Base-by-base conservation (phyloP, 495 filamentous ascomycete species). In the Acidiella bohemica region DNA sequence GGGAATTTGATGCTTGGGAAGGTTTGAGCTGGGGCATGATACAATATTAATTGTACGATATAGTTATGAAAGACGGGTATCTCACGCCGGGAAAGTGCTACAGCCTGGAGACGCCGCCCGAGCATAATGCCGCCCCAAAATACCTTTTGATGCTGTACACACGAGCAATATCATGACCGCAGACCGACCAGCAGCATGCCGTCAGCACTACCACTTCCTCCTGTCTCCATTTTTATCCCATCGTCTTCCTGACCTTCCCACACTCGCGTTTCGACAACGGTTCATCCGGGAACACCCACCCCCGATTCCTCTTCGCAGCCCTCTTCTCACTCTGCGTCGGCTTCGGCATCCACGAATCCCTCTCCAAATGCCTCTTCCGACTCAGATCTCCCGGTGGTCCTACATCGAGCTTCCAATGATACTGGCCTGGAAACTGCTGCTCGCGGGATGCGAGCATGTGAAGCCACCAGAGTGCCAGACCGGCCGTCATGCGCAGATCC, bases 321-420 rank as follows among this genome's bases (percentile, higher is more conserved):
- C 86, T 66, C 66, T 76, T 80, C 70, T 95, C 86, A 3, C 77
- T 73, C 44, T 81, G 65, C 51, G 85, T 79, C 26, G 81, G 78
- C 64, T 78, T 77, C 8, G 84, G 84, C 56, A 95, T 90, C 86
- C 86, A 93, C 47, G 68, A 64, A 58, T 95, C 86, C 44, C 81
- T 73, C 1, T 69, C 67, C 0, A 71, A 56, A 36, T 81, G 64
- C 34, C 81, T 79, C 58, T 81, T 71, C 24, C 85, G 59, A 2
- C 80, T 85, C 13, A 83, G 67, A 39, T 81, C 78, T 7, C 76
- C 79, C 0, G 86, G 84, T 5, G 79, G 80, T 5, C 85, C 85
- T 46, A 92, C 80, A 50, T 90, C 82, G 48, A 79, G 63, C 54
- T 71, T 73, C 64, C 81, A 87, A 23, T 72, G 63, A 9, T 70